A percentile compares a stretch with the other conserved stretches of the same genome.
These are phyloP conservation scores for Achlya hypogyna DNA, from an alignment of 352 stramenopile genomes.

Conservation along the genomic window DNA sequence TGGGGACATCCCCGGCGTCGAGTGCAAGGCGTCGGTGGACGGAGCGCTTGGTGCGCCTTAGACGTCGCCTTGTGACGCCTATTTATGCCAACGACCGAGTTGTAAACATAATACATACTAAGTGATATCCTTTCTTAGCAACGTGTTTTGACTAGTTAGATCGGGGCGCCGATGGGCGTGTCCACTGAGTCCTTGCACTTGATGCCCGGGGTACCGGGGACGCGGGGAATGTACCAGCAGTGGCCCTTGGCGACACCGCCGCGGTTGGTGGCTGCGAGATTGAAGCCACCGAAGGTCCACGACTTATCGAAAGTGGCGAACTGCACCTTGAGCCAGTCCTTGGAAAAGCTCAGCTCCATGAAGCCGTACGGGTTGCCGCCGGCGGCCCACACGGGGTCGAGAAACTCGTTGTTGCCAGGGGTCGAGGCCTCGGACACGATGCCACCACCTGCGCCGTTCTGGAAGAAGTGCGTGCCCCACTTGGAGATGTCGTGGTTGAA, in stretches of 20 bases:
- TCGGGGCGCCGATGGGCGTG: constrained; percentile 2
- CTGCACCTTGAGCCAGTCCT: constrained; percentile 19
- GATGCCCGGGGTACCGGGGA: constrained; percentile 29
- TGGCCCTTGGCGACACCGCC: constrained; percentile 60
- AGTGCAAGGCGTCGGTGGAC: constrained; percentile 1
- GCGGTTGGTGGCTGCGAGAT: neutral
- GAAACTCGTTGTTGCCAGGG: constrained; percentile 24
- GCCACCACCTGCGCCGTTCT: constrained; percentile 72
- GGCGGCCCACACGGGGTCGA: constrained; percentile 68
- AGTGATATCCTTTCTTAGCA: neutral
- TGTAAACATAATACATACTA: neutral
- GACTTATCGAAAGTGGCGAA: constrained; percentile 20
- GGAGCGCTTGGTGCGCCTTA: neutral
- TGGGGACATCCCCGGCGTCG: neutral
- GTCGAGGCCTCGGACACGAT: constrained; percentile 72
- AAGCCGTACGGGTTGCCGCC: constrained; percentile 10
- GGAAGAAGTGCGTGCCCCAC: constrained; percentile 79
- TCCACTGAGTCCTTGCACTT: constrained; percentile 33
- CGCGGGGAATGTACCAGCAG: constrained; percentile 68
- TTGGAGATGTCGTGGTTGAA: constrained; percentile 82
- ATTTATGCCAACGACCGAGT: neutral
- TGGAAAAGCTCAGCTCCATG: constrained; percentile 14
- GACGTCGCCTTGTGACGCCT: neutral
- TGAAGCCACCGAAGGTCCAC: constrained; percentile 18
- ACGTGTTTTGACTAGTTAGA: constrained; percentile 5